Conservation (phyloP, 2,329 filamentous ascomycete species). For the Cytospora schulzeri region DNA sequence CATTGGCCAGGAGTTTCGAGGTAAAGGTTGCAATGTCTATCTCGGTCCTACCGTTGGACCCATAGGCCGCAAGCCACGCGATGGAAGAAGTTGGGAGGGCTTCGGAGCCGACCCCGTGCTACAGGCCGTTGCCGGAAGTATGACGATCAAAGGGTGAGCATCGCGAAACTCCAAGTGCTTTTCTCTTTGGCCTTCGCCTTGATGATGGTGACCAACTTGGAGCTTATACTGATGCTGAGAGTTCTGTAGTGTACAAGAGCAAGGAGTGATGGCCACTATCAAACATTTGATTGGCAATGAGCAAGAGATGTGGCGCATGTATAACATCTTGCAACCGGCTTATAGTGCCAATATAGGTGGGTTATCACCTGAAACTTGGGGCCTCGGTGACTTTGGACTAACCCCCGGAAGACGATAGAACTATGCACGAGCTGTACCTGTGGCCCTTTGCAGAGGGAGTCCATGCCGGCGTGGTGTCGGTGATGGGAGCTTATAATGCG, state of each 20-base stretch:
- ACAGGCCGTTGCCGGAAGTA: conserved; percentile 70
- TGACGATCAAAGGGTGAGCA: conserved; percentile 66
- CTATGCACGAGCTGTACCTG: conserved; percentile 74
- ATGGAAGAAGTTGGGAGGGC: conserved; percentile 75
- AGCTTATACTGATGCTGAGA: neutral
- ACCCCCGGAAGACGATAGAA: conserved; percentile 61
- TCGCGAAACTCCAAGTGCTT: no score
- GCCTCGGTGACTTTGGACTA: neutral
- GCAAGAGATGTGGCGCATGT: conserved; percentile 67
- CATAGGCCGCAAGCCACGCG: conserved; percentile 70
- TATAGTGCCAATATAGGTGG: conserved; percentile 58
- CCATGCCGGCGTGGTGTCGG: conserved; percentile 63
- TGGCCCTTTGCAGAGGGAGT: conserved; percentile 80
- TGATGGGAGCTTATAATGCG: conserved; percentile 70
- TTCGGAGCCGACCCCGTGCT: conserved; percentile 72
- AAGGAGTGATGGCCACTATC: conserved; percentile 79
- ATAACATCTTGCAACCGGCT: conserved; percentile 51
- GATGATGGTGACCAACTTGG: neutral
- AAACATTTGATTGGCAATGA: conserved; percentile 78
- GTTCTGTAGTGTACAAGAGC: conserved; percentile 64
- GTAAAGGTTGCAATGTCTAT: conserved; percentile 72
- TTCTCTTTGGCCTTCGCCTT: neutral
- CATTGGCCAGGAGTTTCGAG: conserved; percentile 70
- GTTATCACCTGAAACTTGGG: neutral
- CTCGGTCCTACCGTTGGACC: conserved; percentile 73